Conservation (phyloP, 2,329 filamentous ascomycete species). For the Allantophomopsis lycopodina region DNA sequence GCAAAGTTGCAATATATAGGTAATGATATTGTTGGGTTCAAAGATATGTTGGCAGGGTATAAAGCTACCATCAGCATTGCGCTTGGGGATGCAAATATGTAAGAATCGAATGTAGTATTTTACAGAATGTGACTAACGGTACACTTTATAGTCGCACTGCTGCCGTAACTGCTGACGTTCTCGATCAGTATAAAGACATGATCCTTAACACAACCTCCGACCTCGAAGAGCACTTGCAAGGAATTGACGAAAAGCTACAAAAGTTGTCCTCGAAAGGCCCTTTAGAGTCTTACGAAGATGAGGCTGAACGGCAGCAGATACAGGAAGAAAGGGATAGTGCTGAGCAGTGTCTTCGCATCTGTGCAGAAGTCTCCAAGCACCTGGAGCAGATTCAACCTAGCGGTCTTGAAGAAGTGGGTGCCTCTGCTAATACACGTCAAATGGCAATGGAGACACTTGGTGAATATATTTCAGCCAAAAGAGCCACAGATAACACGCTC, state of each 20-base stretch:
- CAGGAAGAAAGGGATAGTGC: conserved; percentile 21
- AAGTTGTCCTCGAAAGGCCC: conserved; percentile 8
- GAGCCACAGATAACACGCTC: too few relatives aligned
- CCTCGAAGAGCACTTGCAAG: conserved; percentile 19
- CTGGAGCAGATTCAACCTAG: conserved; percentile 14
- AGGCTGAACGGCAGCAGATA: conserved; percentile 11
- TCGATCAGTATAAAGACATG: conserved; percentile 20
- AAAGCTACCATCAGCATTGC: conserved; percentile 27
- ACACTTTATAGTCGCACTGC: conserved; percentile 17
- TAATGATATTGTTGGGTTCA: conserved; percentile 27
- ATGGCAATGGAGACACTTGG: too few relatives aligned
- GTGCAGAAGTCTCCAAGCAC: conserved; percentile 17
- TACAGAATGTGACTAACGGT: conserved; percentile 4
- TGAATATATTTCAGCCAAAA: too few relatives aligned
- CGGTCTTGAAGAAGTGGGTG: too few relatives aligned
- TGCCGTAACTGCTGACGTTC: conserved; percentile 15
- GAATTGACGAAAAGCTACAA: conserved; percentile 17
- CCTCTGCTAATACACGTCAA: too few relatives aligned
- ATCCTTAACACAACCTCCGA: conserved; percentile 19
- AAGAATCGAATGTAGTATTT: conserved; percentile 10
- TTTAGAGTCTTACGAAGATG: conserved; percentile 11
- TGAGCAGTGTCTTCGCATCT: conserved; percentile 21
- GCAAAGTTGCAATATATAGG: conserved; percentile 28
- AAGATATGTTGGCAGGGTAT: conserved; percentile 23
- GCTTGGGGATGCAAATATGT: conserved; percentile 25